These are phyloP conservation scores for Talaromyces sp. DNA, from an alignment of 2,329 filamentous ascomycete species.

Conservation along the genomic window DNA sequence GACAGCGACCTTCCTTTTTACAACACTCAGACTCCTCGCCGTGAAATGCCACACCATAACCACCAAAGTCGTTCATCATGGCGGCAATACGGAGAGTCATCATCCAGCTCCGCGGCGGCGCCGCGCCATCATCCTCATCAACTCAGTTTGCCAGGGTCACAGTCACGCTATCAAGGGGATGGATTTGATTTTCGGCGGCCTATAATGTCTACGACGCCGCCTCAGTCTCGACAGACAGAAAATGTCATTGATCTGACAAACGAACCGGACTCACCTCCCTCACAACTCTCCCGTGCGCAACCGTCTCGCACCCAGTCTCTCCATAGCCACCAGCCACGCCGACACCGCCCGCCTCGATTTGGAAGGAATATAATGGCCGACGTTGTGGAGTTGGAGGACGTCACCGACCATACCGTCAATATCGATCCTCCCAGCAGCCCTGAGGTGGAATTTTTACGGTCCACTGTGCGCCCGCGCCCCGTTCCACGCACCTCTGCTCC, in stretches of 20 bases:
- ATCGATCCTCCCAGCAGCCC: constrained; percentile 32
- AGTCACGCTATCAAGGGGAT: constrained; percentile 44
- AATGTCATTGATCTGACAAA: constrained; percentile 45
- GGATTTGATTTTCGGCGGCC: constrained; percentile 53
- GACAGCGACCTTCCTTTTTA: not conserved
- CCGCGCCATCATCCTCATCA: constrained; percentile 14
- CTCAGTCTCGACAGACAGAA: constrained; percentile 16
- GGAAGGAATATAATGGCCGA: constrained; percentile 32
- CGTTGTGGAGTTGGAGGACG: constrained; percentile 37
- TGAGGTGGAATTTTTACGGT: constrained; percentile 48
- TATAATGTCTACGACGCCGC: constrained; percentile 34
- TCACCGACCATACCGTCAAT: constrained; percentile 9
- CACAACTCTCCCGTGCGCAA: constrained; percentile 9
- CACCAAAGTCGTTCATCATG: constrained; percentile 22
- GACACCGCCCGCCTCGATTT: constrained; percentile 28
- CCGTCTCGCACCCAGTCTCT: constrained; percentile 2
- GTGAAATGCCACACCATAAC: constrained; percentile 31
- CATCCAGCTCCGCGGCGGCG: constrained; percentile 16
- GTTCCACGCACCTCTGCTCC: constrained; percentile 8
- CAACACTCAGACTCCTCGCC: constrained; percentile 25
- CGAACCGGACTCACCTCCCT: constrained; percentile 35
- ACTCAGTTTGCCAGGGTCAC: constrained; percentile 23
- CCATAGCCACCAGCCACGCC: constrained; percentile 9
- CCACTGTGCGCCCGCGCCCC: constrained; percentile 19
- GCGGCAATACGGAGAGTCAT: constrained; percentile 20